These are phyloP conservation scores for Tuber umbilicatum DNA, from an alignment of 495 filamentous ascomycete species.

Conservation along the genomic window DNA sequence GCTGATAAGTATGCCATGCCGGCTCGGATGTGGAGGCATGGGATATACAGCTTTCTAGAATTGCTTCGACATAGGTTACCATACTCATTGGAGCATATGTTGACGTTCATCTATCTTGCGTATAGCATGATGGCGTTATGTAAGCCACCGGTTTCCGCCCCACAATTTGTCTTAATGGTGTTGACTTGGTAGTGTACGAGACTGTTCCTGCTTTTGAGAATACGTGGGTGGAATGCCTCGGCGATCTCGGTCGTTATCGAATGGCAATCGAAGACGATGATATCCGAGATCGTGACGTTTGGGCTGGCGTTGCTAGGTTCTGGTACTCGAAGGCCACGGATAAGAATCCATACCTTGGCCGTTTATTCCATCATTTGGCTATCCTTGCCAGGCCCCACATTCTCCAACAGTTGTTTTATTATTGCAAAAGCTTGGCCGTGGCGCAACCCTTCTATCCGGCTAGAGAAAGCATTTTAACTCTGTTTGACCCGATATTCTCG, in stretches of 20 bases:
- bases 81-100: constrained; percentile 66
- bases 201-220: constrained; percentile 69
- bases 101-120: constrained; percentile 71
- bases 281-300: constrained; percentile 63
- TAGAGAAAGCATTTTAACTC: constrained; percentile 55
- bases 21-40: constrained; percentile 76
- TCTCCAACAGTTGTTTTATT: constrained; percentile 69
- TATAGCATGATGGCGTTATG: constrained; percentile 72
- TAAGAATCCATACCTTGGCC: constrained; percentile 60
- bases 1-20: constrained; percentile 73
- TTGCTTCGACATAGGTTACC: constrained; percentile 64
- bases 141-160: constrained; percentile 6
- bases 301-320: constrained; percentile 66
- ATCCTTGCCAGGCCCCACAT: constrained; percentile 70
- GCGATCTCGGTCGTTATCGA: constrained; percentile 64
- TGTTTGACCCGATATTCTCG: constrained; percentile 55
- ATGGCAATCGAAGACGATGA: constrained; percentile 77
- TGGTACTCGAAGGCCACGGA: constrained; percentile 81
- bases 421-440: constrained; percentile 45
- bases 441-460: constrained; percentile 50
- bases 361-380: constrained; percentile 78
- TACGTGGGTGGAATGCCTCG: constrained; percentile 87
- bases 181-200: constrained; percentile 51
- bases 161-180: neutral
- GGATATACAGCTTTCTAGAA: constrained; percentile 72